Conservation (phyloP, 2,329 filamentous ascomycete genomes). For the Alternaria sp. region DNA sequence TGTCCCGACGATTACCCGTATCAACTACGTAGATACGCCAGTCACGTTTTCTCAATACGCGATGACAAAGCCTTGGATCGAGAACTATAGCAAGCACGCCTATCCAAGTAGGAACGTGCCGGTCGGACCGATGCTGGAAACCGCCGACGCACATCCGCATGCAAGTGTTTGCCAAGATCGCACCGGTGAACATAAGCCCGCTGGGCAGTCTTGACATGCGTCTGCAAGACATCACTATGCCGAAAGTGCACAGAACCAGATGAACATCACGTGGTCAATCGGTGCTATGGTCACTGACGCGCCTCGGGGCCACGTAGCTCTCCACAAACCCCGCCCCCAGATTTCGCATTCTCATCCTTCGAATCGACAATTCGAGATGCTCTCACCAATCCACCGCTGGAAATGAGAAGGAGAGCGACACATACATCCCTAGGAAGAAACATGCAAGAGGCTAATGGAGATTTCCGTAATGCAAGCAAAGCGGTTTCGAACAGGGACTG, state of each 20-base stretch:
- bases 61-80: neutral
- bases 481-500: neutral
- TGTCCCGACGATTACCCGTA: neutral
- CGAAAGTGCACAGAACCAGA: neutral
- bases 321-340: neutral
- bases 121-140: neutral
- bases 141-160: neutral
- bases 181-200: neutral
- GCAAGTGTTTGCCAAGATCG: neutral
- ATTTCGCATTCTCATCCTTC: neutral
- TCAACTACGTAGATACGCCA: neutral
- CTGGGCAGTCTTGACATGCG: neutral
- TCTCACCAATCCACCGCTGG: neutral
- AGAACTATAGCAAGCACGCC: neutral
- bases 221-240: neutral
- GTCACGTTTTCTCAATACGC: neutral
- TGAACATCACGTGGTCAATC: neutral
- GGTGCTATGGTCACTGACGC: neutral
- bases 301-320: neutral
- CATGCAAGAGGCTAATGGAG: neutral
- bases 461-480: neutral
- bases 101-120: neutral
- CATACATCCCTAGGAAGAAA: neutral
- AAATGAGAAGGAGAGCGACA: neutral
- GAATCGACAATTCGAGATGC: neutral